Percentiles rank a stretch among this genome's conserved stretches.
These are phyloP conservation scores for Mycena maculata DNA, from an alignment of 768 basidiomycete genomes.

Conservation along the genomic window DNA sequence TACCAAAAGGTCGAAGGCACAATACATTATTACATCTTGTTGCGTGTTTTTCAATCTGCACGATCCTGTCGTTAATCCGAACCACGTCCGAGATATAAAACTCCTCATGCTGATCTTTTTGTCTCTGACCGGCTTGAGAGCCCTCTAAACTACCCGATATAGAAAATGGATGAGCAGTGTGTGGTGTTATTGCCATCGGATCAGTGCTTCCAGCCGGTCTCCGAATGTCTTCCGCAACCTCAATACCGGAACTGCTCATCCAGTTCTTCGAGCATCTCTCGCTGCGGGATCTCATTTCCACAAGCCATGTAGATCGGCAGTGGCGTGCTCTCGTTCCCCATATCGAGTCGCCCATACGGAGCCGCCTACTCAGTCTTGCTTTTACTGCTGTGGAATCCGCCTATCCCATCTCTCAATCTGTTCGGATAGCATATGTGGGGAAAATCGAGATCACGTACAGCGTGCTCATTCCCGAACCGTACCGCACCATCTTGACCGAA, in stretches of 20 bases:
- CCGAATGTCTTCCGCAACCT: neutral
- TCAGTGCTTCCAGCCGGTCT: too few species aligned
- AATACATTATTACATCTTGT: too few species aligned
- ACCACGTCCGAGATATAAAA: too few species aligned
- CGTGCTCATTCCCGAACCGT: conserved; percentile 17
- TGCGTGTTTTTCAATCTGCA: too few species aligned
- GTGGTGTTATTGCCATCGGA: neutral
- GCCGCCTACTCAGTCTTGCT: conserved; percentile 20
- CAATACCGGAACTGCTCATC: conserved; percentile 20
- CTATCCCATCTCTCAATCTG: neutral
- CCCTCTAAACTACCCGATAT: too few species aligned
- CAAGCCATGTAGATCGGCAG: conserved; percentile 17
- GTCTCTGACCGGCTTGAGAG: too few species aligned
- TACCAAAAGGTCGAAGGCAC: too few species aligned
- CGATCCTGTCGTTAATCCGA: too few species aligned
- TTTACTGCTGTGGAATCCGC: neutral
- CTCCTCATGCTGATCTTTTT: too few species aligned
- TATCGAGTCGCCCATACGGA: conserved; percentile 18
- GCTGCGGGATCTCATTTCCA: conserved; percentile 24
- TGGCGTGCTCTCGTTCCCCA: conserved; percentile 23
- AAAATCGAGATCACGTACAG: conserved; percentile 11
- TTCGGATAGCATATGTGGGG: conserved; percentile 10
- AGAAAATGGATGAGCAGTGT: neutral
- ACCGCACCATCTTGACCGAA: conserved; percentile 26
- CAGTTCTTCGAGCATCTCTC: conserved; percentile 16